A percentile compares a stretch with the other conserved stretches of the same genome.
These are phyloP conservation scores for Phytophthora fragariaefolia DNA, from an alignment of 352 stramenopile species.

Conservation along the genomic window DNA sequence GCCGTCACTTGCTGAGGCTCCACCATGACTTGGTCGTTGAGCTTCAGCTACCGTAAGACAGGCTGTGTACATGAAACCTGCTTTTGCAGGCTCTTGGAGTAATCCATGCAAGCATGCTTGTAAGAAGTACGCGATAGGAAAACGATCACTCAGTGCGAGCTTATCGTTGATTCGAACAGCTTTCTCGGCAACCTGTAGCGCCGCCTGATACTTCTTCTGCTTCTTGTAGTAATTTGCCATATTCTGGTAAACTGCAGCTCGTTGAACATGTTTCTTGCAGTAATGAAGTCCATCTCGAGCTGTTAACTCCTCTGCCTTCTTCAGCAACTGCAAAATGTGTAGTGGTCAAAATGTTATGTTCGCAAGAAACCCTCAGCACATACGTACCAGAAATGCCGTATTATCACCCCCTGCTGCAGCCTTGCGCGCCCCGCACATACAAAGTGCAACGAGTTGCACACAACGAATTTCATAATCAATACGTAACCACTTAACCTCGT, in stretches of 20 bases:
- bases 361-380: not conserved
- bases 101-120: constrained; percentile 66
- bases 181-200: constrained; percentile 63
- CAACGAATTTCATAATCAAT: constrained; percentile 83
- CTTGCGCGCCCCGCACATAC: constrained; percentile 64
- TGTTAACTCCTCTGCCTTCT: constrained; percentile 73
- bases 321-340: constrained; percentile 48
- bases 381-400: constrained; percentile 64
- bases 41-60: constrained; percentile 51
- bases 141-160: constrained; percentile 51
- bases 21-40: constrained; percentile 30
- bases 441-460: constrained; percentile 76
- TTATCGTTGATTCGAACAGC: constrained; percentile 71
- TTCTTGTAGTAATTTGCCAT: constrained; percentile 81
- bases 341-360: not conserved
- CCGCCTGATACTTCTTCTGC: constrained; percentile 75
- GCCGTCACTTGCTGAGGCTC: constrained; percentile 15
- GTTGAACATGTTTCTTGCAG: constrained; percentile 67
- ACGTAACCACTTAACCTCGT: constrained; percentile 71
- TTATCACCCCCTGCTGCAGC: constrained; percentile 52
- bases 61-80: constrained; percentile 69
- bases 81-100: constrained; percentile 62
- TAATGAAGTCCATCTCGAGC: constrained; percentile 64
- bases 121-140: constrained; percentile 70
- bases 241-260: constrained; percentile 65